Percentiles rank a stretch among this genome's conserved stretches.
Conservation (phyloP, 108 stramenopile species). For the Parmales sp. region DNA sequence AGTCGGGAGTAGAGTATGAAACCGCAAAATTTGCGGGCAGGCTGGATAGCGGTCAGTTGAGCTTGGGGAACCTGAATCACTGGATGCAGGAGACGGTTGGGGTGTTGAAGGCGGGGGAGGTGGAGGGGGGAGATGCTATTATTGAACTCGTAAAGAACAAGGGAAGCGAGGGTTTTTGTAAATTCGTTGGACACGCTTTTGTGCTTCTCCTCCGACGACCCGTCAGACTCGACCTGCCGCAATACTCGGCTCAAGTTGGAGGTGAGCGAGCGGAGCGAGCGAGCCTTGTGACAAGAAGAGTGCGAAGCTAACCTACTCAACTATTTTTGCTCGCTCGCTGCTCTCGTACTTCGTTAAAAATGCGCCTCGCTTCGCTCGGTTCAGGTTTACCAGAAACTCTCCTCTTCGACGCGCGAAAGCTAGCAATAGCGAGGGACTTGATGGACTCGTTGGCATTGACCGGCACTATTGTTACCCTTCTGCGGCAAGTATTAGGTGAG, state of each 20-base stretch:
- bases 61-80: background rate
- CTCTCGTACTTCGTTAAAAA: too few species aligned
- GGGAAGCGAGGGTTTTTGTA: background rate
- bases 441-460: background rate
- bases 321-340: too few species aligned
- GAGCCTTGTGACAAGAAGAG: too few species aligned
- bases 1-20: background rate
- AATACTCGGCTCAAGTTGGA: background rate
- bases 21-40: background rate
- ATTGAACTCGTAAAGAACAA: background rate
- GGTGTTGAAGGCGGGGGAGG: background rate
- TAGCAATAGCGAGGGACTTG: background rate
- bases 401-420: background rate
- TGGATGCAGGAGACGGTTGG: background rate
- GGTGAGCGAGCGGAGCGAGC: too few species aligned
- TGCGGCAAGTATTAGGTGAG: constrained; percentile 2
- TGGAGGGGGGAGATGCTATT: background rate
- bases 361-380: too few species aligned
- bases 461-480: background rate
- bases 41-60: background rate
- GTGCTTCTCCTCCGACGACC: background rate
- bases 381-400: background rate
- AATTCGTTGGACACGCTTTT: background rate
- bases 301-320: too few species aligned
- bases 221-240: constrained; percentile 6